phyloP scores from a whole-genome alignment of 2,329 filamentous ascomycete species.

The Fusarium brevicatenulatum region DNA sequence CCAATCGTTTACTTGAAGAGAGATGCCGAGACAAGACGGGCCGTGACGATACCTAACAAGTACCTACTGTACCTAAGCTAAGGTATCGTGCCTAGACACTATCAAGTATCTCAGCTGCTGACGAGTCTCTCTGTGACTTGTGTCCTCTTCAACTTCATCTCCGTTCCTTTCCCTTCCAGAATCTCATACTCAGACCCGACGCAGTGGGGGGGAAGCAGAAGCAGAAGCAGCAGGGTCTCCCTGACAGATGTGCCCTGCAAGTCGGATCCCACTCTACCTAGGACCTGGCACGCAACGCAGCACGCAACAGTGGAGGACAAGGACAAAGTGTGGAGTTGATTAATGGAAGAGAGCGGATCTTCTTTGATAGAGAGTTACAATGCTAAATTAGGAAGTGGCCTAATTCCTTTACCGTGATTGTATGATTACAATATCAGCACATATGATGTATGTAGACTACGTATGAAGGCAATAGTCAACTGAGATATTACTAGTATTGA shows the following conservation, averaged over 20 bases:
- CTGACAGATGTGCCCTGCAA: constrained; percentile 13
- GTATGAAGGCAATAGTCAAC: constrained; percentile 1
- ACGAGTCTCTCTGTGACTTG: neutral
- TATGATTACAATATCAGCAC: neutral
- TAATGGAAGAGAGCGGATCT: constrained; percentile 15
- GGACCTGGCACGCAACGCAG: constrained; percentile 26
- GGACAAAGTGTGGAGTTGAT: constrained; percentile 4
- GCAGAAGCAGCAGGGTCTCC: neutral
- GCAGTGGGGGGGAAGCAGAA: constrained; percentile 10
- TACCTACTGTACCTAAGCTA: neutral
- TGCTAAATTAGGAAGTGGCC: constrained; percentile 8
- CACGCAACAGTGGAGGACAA: constrained; percentile 27
- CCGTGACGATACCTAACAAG: constrained; percentile 18
- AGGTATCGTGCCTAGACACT: neutral
- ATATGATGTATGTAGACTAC: neutral
- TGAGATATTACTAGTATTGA: constrained; percentile 10
- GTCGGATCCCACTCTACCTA: neutral
- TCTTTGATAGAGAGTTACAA: constrained; percentile 1
- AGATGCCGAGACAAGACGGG: constrained; percentile 35
- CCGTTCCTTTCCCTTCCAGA: neutral
- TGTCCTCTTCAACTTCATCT: neutral
- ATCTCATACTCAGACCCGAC: constrained; percentile 2
- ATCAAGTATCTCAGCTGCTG: neutral
- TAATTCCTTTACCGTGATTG: neutral
- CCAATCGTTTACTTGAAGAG: constrained; percentile 20